phyloP scores from a whole-genome alignment of 208 protist genomes.

The Trypanosomatidae sp. region DNA sequence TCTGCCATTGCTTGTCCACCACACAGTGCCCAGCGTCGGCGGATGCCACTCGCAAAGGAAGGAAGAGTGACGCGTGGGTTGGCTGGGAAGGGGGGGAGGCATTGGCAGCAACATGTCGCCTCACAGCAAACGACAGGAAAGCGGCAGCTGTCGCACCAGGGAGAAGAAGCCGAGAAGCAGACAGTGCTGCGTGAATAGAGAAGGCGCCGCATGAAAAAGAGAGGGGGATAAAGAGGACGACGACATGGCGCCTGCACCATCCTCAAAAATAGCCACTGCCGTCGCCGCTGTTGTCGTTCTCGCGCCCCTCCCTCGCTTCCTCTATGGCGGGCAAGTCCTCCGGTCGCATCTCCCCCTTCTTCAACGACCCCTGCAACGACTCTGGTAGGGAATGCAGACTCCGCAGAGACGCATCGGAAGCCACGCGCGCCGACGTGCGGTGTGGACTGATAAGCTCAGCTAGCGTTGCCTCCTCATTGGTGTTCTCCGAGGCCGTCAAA shows the following conservation, averaged over 20 bases:
- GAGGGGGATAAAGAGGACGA: background rate
- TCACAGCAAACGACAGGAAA: background rate
- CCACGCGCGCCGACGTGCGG: background rate
- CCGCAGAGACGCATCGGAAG: conserved; percentile 18
- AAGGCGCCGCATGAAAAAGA: background rate
- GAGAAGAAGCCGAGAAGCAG: background rate
- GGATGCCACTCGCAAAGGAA: background rate
- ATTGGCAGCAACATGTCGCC: background rate
- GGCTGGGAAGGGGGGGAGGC: background rate
- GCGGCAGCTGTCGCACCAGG: background rate
- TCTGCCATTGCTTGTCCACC: background rate
- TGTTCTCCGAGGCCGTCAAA: background rate
- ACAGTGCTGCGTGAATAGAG: no score
- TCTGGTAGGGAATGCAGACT: conserved; percentile 19
- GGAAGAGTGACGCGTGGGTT: background rate
- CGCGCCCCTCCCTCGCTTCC: background rate
- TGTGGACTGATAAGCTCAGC: background rate
- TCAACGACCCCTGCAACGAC: conserved; percentile 20
- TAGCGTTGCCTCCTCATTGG: conserved; percentile 8
- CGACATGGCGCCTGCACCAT: background rate
- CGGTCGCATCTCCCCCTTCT: conserved; percentile 21
- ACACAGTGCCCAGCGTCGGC: background rate
- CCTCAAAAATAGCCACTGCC: background rate
- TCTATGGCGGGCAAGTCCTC: conserved; percentile 23
- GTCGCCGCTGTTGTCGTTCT: conserved; percentile 7